Evolutionary conservation across 805 yeast genomes (phyloP).

Genomic region (Nakazawaea laoshanensis): DNA sequence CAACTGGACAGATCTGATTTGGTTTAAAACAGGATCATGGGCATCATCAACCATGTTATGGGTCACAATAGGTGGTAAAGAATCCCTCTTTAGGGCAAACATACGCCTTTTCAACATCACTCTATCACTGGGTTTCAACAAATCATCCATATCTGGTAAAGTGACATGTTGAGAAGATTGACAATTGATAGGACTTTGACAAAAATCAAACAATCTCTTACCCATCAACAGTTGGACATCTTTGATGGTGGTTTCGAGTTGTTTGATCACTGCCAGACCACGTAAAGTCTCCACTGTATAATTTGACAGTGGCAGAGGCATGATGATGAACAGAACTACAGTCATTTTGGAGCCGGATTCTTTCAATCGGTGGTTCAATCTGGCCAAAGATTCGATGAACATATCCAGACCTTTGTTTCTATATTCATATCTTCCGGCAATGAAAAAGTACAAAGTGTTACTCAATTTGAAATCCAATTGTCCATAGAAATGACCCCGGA

Average conservation of each 20-base stretch:
- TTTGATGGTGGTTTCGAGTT: conserved; percentile 78
- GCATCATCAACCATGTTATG: conserved; percentile 95
- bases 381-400: conserved; percentile 85
- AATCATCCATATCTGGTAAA: conserved; percentile 72
- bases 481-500: conserved; percentile 96
- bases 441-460: conserved; percentile 89
- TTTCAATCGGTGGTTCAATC: conserved; percentile 83
- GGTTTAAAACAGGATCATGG: conserved; percentile 83
- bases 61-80: conserved; percentile 91
- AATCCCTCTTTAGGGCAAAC: conserved; percentile 81
- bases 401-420: conserved; percentile 96
- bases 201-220: conserved; percentile 80
- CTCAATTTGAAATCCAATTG: conserved; percentile 91
- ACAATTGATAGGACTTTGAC: conserved; percentile 40
- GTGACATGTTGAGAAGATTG: conserved; percentile 17
- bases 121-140: conserved; percentile 79
- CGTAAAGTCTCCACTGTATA: conserved; percentile 92
- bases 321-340: conserved; percentile 92
- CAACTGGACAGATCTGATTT: conserved; percentile 83
- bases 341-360: conserved; percentile 79
- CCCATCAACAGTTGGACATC: conserved; percentile 87
- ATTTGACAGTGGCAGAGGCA: conserved; percentile 94
- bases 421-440: conserved; percentile 95
- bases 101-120: conserved; percentile 88
- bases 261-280: conserved; percentile 93